Percentiles rank a stretch among this genome's conserved stretches.
phyloP scores from a whole-genome alignment of 306 rosid species.

The Cucurbita argyrosperma region DNA sequence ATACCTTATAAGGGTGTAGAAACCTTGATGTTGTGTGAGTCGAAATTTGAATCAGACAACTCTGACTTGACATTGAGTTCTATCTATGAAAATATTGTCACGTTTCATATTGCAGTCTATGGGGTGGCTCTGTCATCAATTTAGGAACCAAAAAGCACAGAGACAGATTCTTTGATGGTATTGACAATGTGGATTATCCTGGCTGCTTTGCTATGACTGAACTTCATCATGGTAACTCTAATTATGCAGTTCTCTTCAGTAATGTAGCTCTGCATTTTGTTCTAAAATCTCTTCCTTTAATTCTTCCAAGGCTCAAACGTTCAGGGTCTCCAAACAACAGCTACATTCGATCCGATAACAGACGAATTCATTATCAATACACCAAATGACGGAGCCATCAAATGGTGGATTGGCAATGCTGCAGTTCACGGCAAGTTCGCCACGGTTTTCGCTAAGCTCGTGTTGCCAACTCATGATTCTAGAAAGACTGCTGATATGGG shows the following conservation, averaged over 20 bases:
- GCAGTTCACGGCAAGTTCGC: slow-evolving; percentile 98
- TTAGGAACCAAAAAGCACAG: slow-evolving; percentile 82
- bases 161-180: slow-evolving; percentile 79
- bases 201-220: slow-evolving; percentile 99
- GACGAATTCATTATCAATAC: slow-evolving; percentile 80
- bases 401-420: slow-evolving; percentile 99
- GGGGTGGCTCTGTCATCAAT: slow-evolving; percentile 94
- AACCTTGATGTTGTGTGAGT: too few species aligned
- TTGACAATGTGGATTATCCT: slow-evolving; percentile 66
- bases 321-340: slow-evolving; percentile 85
- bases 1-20: too few species aligned
- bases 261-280: background rate
- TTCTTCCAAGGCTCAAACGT: slow-evolving; percentile 71
- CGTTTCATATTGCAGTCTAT: slow-evolving; percentile 36
- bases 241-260: background rate
- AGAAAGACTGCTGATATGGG: slow-evolving; percentile 84
- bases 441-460: slow-evolving; percentile 69
- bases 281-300: slow-evolving; percentile 1
- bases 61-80: too few species aligned
- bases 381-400: slow-evolving; percentile 92
- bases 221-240: slow-evolving; percentile 65
- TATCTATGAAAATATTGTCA: background rate
- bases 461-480: slow-evolving; percentile 48
- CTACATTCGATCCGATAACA: slow-evolving; percentile 66
- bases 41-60: background rate